phyloP scores from a whole-genome alignment of 2,329 filamentous ascomycete genomes.

The Helicocarpus griseus region DNA sequence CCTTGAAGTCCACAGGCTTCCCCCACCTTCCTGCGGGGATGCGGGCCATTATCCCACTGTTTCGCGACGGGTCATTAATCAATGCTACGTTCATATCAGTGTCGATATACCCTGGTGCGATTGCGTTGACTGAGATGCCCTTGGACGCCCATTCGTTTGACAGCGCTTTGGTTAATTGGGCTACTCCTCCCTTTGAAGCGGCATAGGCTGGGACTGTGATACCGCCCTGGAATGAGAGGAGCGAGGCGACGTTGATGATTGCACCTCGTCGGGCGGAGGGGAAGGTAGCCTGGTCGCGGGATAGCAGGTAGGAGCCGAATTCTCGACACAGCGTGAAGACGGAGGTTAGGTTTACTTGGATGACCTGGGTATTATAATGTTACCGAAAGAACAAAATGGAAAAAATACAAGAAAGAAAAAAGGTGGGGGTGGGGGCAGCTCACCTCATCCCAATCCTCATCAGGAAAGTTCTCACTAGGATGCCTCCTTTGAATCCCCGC shows the following conservation, averaged over 20 bases:
- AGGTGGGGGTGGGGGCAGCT: background rate
- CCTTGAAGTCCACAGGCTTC: conserved; percentile 15
- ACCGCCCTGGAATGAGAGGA: conserved; percentile 78
- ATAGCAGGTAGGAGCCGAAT: conserved; percentile 68
- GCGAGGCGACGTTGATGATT: conserved; percentile 76
- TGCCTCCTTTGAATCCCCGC: conserved; percentile 78
- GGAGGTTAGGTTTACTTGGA: conserved; percentile 77
- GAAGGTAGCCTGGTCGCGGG: conserved; percentile 36
- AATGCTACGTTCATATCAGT: conserved; percentile 92
- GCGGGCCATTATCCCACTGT: conserved; percentile 52
- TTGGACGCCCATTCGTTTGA: conserved; percentile 77
- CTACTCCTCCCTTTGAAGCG: conserved; percentile 74
- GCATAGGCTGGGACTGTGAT: conserved; percentile 84
- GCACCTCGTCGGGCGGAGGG: conserved; percentile 48
- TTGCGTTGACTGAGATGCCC: conserved; percentile 76
- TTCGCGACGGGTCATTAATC: conserved; percentile 59
- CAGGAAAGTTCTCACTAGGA: conserved; percentile 64
- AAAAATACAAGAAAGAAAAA: background rate
- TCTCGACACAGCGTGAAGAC: conserved; percentile 73
- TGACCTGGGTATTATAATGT: conserved; percentile 36
- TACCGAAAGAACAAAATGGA: background rate
- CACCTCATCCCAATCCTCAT: conserved; percentile 64
- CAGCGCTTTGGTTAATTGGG: conserved; percentile 74
- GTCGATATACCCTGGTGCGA: conserved; percentile 81
- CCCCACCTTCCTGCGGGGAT: conserved; percentile 15